These are phyloP conservation scores for Myxozyma lipomycoides DNA, from an alignment of 805 yeast genomes.

Conservation along the genomic window DNA sequence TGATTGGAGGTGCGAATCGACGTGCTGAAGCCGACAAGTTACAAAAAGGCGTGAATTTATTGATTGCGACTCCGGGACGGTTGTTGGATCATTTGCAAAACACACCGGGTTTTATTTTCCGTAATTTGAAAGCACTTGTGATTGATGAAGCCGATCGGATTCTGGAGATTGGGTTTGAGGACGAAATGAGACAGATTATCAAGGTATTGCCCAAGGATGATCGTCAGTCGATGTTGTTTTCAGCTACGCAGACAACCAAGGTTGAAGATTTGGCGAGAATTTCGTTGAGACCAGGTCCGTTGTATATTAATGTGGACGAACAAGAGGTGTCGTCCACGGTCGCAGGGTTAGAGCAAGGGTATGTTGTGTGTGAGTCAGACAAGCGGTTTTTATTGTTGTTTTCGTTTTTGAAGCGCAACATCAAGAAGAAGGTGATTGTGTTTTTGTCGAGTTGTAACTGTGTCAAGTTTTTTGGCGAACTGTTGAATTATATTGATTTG, in stretches of 20 bases:
- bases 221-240: conserved; percentile 93
- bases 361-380: conserved; percentile 95
- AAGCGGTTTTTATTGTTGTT: conserved; percentile 85
- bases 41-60: conserved; percentile 84
- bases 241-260: conserved; percentile 99
- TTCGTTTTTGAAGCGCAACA: conserved; percentile 88
- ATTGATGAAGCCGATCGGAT: conserved; percentile 99
- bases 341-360: conserved; percentile 96
- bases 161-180: conserved; percentile 96
- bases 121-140: conserved; percentile 86
- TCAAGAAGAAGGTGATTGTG: conserved; percentile 80
- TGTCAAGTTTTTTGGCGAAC: conserved; percentile 92
- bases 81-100: conserved; percentile 93
- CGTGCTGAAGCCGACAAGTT: conserved; percentile 96
- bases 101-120: conserved; percentile 60
- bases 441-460: conserved; percentile 95
- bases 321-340: conserved; percentile 84
- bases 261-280: conserved; percentile 98
- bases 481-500: conserved; percentile 89
- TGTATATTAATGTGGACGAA: conserved; percentile 87
- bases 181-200: conserved; percentile 96
- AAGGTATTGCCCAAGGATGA: conserved; percentile 79
- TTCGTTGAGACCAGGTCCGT: conserved; percentile 88
- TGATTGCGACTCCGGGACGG: conserved; percentile 98
- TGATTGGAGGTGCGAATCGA: conserved; percentile 97